These are phyloP conservation scores for Avena eriantha DNA, from an alignment of 176 grass and related monocot species.

Conservation along the genomic window DNA sequence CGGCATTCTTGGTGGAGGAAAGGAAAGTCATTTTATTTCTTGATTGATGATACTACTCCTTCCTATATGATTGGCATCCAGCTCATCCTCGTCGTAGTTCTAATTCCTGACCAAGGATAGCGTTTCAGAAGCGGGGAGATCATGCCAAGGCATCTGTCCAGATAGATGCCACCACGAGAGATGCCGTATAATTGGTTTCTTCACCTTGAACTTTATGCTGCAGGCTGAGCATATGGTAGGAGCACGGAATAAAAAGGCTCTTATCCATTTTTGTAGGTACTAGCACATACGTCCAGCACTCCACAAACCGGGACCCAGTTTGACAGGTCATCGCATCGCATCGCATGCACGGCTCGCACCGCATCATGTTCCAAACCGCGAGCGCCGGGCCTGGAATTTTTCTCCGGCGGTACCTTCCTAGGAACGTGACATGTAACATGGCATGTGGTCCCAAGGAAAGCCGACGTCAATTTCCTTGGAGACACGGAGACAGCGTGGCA, in stretches of 20 bases:
- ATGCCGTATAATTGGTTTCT: background rate
- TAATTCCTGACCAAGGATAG: too few relatives aligned
- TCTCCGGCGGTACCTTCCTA: background rate
- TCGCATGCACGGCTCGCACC: background rate
- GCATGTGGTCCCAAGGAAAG: background rate
- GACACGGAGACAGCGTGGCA: background rate
- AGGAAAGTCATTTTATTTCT: background rate
- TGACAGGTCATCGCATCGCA: background rate
- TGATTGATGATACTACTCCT: background rate
- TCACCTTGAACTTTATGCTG: background rate
- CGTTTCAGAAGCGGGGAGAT: too few relatives aligned
- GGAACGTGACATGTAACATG: constrained; percentile 1
- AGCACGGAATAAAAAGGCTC: background rate
- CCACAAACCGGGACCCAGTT: background rate
- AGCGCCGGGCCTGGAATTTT: background rate
- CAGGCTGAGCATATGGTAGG: background rate
- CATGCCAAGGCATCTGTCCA: too few relatives aligned
- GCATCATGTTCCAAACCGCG: constrained; percentile 25
- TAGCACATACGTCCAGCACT: background rate
- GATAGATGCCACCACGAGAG: too few relatives aligned
- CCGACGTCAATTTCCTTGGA: too few relatives aligned
- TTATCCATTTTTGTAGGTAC: background rate
- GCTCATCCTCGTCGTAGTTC: background rate
- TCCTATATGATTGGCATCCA: background rate
- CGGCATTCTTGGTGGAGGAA: background rate